Conservation (phyloP, 2,329 filamentous ascomycete genomes). For the Ceratocystiopsis sp. region DNA sequence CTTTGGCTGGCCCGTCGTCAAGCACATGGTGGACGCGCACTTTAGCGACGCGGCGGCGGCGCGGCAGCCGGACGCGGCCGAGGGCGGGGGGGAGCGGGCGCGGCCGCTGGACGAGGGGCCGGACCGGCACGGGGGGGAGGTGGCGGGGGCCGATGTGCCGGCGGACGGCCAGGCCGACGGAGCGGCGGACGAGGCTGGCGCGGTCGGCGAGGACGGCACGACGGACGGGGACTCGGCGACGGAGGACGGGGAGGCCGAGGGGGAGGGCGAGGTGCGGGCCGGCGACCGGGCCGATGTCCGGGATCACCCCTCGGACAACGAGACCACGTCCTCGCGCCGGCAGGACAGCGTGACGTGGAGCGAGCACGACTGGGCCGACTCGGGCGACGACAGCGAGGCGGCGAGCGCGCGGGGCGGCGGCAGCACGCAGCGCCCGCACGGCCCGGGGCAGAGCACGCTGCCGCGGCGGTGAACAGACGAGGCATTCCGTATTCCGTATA, state of each 20-base stretch:
- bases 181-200: conserved; percentile 1
- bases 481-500: no score
- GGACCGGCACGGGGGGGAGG: conserved; percentile 49
- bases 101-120: conserved; percentile 39
- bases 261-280: not conserved
- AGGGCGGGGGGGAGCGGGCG: conserved; percentile 51
- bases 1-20: conserved; percentile 91
- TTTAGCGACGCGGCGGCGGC: conserved; percentile 62
- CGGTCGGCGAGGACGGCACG: not conserved
- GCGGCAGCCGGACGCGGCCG: conserved; percentile 48
- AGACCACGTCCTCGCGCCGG: conserved; percentile 13
- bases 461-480: no score
- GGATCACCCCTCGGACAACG: not conserved
- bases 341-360: conserved; percentile 47
- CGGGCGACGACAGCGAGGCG: conserved; percentile 25
- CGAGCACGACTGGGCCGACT: conserved; percentile 46
- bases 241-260: not conserved
- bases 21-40: conserved; percentile 88
- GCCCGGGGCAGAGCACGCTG: not conserved
- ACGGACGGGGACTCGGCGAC: not conserved
- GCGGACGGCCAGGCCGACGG: conserved; percentile 1
- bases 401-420: not conserved
- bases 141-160: conserved; percentile 17
- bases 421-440: no score
- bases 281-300: not conserved